Evolutionary conservation across 176 grass and related monocot species (phyloP).

Genomic region (Dendrocalamus sinicus): DNA sequence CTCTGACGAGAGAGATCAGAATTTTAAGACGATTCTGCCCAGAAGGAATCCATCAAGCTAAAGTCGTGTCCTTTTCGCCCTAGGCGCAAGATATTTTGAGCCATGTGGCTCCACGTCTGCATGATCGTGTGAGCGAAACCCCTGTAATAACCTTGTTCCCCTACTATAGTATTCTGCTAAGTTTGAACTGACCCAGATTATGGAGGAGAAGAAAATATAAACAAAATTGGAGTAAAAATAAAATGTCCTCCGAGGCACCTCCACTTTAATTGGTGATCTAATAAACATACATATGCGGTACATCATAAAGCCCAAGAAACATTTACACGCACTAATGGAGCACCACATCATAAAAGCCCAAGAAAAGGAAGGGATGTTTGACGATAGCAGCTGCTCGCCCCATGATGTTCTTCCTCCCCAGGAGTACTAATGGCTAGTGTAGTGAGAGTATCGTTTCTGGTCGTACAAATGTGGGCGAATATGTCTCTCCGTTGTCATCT

Average conservation of each 20-base stretch:
- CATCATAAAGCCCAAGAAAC: neutral
- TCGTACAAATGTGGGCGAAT: neutral
- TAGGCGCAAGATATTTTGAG: slow-evolving; percentile 11
- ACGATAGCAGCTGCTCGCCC: neutral
- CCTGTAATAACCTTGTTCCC: slow-evolving; percentile 21
- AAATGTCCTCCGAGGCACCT: neutral
- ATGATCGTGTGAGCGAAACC: neutral
- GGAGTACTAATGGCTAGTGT: neutral
- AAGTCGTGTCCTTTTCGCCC: slow-evolving; percentile 6
- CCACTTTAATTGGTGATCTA: neutral
- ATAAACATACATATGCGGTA: too few relatives aligned
- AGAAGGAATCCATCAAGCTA: slow-evolving; percentile 37
- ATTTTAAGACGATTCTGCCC: slow-evolving; percentile 27
- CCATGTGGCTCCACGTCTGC: slow-evolving; percentile 47
- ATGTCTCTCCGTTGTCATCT: neutral
- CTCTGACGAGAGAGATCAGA: neutral
- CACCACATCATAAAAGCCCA: neutral
- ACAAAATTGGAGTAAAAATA: neutral
- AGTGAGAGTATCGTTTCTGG: neutral
- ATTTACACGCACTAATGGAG: neutral
- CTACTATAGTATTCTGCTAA: neutral
- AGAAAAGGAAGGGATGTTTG: neutral
- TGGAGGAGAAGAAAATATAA: neutral
- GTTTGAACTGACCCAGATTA: neutral
- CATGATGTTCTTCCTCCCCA: neutral